Conservation (phyloP, 1,139 yeast species). For the Meyerozyma elateridarum region DNA sequence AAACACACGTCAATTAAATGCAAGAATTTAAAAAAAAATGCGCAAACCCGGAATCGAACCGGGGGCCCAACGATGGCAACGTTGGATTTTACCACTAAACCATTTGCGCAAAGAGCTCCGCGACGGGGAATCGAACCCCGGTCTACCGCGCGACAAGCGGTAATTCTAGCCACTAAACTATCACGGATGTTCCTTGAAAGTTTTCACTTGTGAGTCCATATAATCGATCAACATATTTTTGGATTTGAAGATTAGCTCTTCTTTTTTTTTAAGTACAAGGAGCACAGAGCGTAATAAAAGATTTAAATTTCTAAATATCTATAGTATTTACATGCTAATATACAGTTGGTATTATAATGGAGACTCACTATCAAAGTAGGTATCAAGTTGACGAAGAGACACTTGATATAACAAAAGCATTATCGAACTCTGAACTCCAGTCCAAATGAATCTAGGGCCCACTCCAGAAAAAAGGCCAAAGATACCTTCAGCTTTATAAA, state of each 20-base stretch:
- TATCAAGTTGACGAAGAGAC: slow-evolving; percentile 39
- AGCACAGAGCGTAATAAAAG: too few species aligned
- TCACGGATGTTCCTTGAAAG: slow-evolving; percentile 2
- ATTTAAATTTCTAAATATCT: not conserved
- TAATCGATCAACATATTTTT: too few species aligned
- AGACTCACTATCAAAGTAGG: slow-evolving; percentile 14
- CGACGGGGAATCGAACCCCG: slow-evolving; percentile 5
- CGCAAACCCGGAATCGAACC: slow-evolving; percentile 5
- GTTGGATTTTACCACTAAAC: slow-evolving; percentile 5
- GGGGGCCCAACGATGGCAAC: slow-evolving; percentile 5
- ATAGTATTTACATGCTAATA: slow-evolving; percentile 1
- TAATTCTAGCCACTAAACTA: slow-evolving; percentile 5
- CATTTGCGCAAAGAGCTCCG: slow-evolving; percentile 5
- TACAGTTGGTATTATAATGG: not conserved
- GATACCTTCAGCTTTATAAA: slow-evolving; percentile 72
- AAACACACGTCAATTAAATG: too few species aligned
- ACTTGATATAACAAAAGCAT: slow-evolving; percentile 86
- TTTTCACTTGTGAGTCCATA: too few species aligned
- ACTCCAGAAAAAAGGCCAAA: slow-evolving; percentile 87
- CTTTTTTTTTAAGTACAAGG: too few species aligned
- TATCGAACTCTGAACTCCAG: slow-evolving; percentile 89
- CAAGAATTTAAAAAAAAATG: not conserved
- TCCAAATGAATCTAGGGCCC: slow-evolving; percentile 95
- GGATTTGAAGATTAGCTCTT: too few species aligned
- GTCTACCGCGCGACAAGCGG: slow-evolving; percentile 5